Evolutionary conservation across 768 basidiomycete genomes (phyloP).

Genomic region (Pleurotus eryngii): DNA sequence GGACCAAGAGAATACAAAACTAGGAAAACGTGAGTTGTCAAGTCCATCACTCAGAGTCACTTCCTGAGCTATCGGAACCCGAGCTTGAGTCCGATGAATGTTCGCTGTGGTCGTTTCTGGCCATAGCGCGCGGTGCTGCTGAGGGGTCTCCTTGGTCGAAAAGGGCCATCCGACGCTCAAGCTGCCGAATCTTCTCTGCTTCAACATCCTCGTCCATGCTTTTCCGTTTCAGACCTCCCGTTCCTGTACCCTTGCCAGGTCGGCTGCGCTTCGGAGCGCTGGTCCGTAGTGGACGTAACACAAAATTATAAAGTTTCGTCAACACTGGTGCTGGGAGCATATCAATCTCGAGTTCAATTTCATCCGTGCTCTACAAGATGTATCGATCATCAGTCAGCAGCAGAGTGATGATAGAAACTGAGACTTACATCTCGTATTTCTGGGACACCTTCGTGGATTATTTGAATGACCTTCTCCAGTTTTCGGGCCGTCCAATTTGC

Average conservation of each 20-base stretch:
- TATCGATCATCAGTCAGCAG: conserved; percentile 13
- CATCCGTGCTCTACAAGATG: conserved; percentile 75
- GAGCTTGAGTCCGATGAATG: conserved; percentile 79
- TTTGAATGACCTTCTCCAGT: conserved; percentile 87
- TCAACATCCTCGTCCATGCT: conserved; percentile 97
- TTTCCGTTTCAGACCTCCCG: conserved; percentile 89
- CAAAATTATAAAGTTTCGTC: conserved; percentile 93
- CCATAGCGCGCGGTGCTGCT: conserved; percentile 27
- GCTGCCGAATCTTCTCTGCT: conserved; percentile 87
- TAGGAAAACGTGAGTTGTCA: conserved; percentile 13
- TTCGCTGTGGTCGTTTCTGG: conserved; percentile 57
- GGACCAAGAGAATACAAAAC: conserved; percentile 12
- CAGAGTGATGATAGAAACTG: conserved; percentile 6
- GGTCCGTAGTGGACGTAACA: conserved; percentile 74
- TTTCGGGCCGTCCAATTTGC: conserved; percentile 78
- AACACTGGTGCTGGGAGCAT: conserved; percentile 81
- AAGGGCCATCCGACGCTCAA: conserved; percentile 84
- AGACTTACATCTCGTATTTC: conserved; percentile 85
- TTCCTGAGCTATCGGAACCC: conserved; percentile 75
- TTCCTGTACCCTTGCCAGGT: conserved; percentile 75
- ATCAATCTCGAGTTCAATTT: conserved; percentile 99
- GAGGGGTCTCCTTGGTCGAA: conserved; percentile 64
- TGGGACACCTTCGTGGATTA: conserved; percentile 92
- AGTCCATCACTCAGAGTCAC: conserved; percentile 69
- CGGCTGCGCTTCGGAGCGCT: conserved; percentile 63